Evolutionary conservation across 805 yeast genomes (phyloP).

Genomic region (Ogataea degrootiae): DNA sequence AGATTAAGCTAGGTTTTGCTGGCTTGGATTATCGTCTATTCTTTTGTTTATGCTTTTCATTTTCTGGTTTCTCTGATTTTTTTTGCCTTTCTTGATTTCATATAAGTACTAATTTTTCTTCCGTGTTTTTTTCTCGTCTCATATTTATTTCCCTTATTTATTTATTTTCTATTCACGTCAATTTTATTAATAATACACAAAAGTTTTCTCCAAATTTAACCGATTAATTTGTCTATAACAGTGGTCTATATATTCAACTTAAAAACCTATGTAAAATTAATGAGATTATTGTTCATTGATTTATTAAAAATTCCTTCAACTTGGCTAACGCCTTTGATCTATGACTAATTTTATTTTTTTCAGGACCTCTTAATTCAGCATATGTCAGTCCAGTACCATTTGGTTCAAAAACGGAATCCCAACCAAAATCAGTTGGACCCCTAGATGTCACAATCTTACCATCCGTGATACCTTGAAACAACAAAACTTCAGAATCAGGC

Average conservation of each 20-base stretch:
- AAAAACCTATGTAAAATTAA: neutral
- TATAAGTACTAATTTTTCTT: too few relatives aligned
- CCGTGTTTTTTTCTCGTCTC: too few relatives aligned
- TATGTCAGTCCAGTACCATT: constrained; percentile 67
- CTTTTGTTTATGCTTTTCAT: neutral
- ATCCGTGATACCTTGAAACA: constrained; percentile 80
- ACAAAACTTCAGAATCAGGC: constrained; percentile 62
- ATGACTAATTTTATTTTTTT: constrained; percentile 82
- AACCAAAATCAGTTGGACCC: constrained; percentile 85
- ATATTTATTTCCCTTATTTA: too few relatives aligned
- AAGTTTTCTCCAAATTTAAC: too few relatives aligned
- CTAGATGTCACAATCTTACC: constrained; percentile 76
- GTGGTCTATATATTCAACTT: neutral
- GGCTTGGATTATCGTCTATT: too few relatives aligned
- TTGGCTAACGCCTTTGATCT: constrained; percentile 78
- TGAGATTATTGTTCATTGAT: constrained; percentile 4
- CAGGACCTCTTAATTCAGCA: constrained; percentile 79
- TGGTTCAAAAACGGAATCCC: constrained; percentile 92
- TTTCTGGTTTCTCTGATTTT: neutral
- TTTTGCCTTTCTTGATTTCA: too few relatives aligned
- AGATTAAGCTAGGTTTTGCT: neutral
- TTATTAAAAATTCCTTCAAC: constrained; percentile 50
- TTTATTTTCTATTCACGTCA: too few relatives aligned
- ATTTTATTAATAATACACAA: too few relatives aligned
- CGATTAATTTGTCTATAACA: too few relatives aligned